These are phyloP conservation scores for Cryphonectria japonica DNA, from an alignment of 2,329 filamentous ascomycete species.

Conservation along the genomic window DNA sequence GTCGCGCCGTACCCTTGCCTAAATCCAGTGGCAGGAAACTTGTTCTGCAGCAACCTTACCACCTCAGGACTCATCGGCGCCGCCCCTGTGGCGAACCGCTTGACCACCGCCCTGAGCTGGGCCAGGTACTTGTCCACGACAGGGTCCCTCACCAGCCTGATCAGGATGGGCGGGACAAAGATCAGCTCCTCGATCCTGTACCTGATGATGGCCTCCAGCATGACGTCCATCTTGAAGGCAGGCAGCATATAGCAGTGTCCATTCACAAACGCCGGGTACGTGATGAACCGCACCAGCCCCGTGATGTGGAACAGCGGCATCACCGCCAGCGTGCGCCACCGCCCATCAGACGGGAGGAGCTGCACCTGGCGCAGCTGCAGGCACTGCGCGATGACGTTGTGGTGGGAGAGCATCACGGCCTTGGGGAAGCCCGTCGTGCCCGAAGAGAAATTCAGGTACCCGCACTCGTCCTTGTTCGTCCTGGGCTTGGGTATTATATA, in stretches of 20 bases:
- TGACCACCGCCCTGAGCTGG: slow-evolving; percentile 43
- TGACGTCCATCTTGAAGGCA: slow-evolving; percentile 32
- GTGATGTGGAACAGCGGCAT: slow-evolving; percentile 37
- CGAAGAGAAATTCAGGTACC: slow-evolving; percentile 44
- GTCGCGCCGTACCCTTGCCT: slow-evolving; percentile 73
- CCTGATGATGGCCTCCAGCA: slow-evolving; percentile 31
- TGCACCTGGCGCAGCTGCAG: slow-evolving; percentile 40
- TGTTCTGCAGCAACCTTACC: slow-evolving; percentile 56
- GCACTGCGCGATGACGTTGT: slow-evolving; percentile 48
- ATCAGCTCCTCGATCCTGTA: slow-evolving; percentile 33
- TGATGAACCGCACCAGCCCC: slow-evolving; percentile 29
- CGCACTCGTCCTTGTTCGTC: slow-evolving; percentile 11
- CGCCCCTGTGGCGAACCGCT: slow-evolving; percentile 55
- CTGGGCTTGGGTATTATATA: not conserved
- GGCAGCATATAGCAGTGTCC: slow-evolving; percentile 34
- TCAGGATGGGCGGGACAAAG: slow-evolving; percentile 34
- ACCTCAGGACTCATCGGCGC: slow-evolving; percentile 62
- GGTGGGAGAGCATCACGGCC: slow-evolving; percentile 53
- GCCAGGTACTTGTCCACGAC: slow-evolving; percentile 30
- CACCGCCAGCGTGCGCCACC: slow-evolving; percentile 25
- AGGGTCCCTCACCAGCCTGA: slow-evolving; percentile 33
- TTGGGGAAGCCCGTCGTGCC: slow-evolving; percentile 58
- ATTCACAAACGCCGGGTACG: slow-evolving; percentile 32
- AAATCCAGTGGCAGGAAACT: slow-evolving; percentile 63
- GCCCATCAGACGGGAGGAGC: slow-evolving; percentile 7